Evolutionary conservation across 768 basidiomycete species (phyloP).

Genomic region (Pholiota molesta): DNA sequence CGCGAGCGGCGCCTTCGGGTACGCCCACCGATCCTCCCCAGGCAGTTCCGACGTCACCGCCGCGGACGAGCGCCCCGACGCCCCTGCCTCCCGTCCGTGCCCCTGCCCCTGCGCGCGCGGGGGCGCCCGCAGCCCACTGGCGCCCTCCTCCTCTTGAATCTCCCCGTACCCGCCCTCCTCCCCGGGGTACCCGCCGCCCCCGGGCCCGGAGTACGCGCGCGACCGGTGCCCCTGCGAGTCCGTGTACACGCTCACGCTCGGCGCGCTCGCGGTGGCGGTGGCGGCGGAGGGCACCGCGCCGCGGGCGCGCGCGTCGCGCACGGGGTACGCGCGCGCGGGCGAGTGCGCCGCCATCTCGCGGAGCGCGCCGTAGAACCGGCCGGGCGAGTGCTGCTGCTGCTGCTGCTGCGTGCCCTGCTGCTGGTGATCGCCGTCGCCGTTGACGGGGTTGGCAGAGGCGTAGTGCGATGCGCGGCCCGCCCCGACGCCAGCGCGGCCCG

Average conservation of each 20-base stretch:
- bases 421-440: no score
- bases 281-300: neutral
- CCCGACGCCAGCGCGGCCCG: neutral
- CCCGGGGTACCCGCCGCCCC: neutral
- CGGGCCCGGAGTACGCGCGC: neutral
- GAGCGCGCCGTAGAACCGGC: slow-evolving; percentile 5
- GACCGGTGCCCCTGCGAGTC: neutral
- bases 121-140: neutral
- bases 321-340: slow-evolving; percentile 8
- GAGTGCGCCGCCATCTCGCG: slow-evolving; percentile 5
- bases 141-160: no score
- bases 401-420: neutral
- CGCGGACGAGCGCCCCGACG: neutral
- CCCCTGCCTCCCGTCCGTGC: neutral
- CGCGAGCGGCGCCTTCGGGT: slow-evolving; percentile 3
- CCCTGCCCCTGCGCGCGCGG: neutral
- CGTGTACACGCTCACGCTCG: neutral
- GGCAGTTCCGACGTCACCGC: neutral
- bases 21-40: neutral
- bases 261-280: no score
- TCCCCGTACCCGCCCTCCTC: neutral
- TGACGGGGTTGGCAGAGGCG: no score
- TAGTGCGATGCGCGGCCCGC: neutral
- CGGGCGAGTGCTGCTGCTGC: neutral
- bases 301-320: neutral